Evolutionary conservation across 2,329 filamentous ascomycete species (phyloP).

Genomic region (Monosporascus sp.): DNA sequence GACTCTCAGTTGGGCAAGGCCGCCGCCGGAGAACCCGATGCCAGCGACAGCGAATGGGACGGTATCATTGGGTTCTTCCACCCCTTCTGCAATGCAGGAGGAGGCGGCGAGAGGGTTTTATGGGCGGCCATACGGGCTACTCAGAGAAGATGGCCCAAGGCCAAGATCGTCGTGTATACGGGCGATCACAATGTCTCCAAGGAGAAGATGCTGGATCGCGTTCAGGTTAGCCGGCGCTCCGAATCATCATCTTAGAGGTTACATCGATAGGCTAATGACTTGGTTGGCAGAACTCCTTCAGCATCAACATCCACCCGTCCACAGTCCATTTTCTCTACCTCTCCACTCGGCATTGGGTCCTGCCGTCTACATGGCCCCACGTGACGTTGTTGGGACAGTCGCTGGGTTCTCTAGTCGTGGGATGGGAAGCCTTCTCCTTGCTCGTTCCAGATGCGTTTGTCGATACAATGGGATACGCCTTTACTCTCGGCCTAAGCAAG

Average conservation of each 20-base stretch:
- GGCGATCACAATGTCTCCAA: conserved; percentile 89
- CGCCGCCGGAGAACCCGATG: conserved; percentile 46
- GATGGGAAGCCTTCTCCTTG: conserved; percentile 88
- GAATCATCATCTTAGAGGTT: conserved; percentile 4
- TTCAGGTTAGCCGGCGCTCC: conserved; percentile 51
- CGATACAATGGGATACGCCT: conserved; percentile 98
- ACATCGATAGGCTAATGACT: neutral
- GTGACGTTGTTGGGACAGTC: conserved; percentile 95
- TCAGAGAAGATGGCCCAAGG: conserved; percentile 81
- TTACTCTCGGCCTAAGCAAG: conserved; percentile 76
- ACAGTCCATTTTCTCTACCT: conserved; percentile 87
- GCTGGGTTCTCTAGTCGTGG: conserved; percentile 78
- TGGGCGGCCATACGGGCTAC: conserved; percentile 94
- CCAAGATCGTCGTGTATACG: conserved; percentile 89
- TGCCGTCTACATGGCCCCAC: conserved; percentile 80
- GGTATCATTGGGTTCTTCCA: conserved; percentile 96
- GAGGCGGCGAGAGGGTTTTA: conserved; percentile 89
- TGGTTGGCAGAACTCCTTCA: conserved; percentile 71
- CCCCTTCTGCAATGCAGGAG: conserved; percentile 96
- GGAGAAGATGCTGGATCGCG: conserved; percentile 67
- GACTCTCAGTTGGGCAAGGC: conserved; percentile 24
- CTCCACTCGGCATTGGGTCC: conserved; percentile 78
- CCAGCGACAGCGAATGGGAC: conserved; percentile 70
- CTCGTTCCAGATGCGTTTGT: conserved; percentile 90
- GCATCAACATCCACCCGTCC: conserved; percentile 80